Evolutionary conservation across 495 filamentous ascomycete genomes (phyloP), one percentile per base, ranked within the genome.

Genomic region (Melanomma pulvis-pyrius): DNA sequence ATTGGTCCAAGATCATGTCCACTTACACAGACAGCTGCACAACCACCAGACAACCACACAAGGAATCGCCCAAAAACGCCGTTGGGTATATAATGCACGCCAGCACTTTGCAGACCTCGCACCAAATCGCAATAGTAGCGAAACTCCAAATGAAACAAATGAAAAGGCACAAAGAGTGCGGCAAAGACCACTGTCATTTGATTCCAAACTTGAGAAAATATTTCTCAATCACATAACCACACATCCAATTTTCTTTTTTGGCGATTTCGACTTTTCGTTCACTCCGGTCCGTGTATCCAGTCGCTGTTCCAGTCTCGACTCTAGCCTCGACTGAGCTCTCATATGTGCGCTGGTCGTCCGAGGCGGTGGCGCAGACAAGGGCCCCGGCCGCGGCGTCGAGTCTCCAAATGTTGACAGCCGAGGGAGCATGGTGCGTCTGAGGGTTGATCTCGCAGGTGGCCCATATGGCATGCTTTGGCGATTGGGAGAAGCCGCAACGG

Each of bases 31-130:
- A 2, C 39, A 44, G n/a, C 4, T 11, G 28, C 24, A 21, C 24
- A 19, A 32, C 15, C 3, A 2, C 7, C 8, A 32, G 17, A 30
- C 4, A 6, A 11, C 24, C 12, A 55, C 25, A 55, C 17, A 44
- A 44, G 39, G 39, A 44, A n/a, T 11, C 39, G 17, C 39, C 29
- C 21, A 41, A 52, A n/a, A 61, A 52, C 44, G 47, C 44, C 59
- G n/a, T n/a, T 51, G 59, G 59, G 59, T 61, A 61, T 61, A 61
- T 61, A 51, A 61, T 61, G 59, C 44, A 61, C 39, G 56, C 39
- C 56, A 30, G 39, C 39, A 36, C 32, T 36, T 36, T 36, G 32
- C 32, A 36, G 13, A 36, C 32, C 32, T 36, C 13, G 32, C 32
- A 6, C 32, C 32, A 36, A 36, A n/a, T 17, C n/a, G n/a, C n/a